These are phyloP conservation scores for Wickerhamiella sorbophila DNA, from an alignment of 805 yeast genomes.

Conservation along the genomic window DNA sequence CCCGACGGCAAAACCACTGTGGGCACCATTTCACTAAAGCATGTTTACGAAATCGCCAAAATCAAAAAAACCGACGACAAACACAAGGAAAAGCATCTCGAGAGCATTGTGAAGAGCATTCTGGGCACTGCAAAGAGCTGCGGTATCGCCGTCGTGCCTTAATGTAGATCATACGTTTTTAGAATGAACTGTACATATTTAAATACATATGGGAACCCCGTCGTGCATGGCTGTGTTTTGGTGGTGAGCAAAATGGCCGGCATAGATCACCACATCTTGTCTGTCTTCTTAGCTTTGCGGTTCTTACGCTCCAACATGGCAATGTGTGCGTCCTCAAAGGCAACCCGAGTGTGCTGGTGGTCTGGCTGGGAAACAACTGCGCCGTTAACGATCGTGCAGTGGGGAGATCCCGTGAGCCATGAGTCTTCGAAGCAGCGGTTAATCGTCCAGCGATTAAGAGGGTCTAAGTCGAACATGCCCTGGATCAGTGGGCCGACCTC, in stretches of 20 bases:
- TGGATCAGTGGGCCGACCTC: constrained; percentile 48
- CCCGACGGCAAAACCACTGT: constrained; percentile 36
- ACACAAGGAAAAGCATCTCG: constrained; percentile 54
- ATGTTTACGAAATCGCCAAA: constrained; percentile 87
- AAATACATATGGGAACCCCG: too few species aligned
- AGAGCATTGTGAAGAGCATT: constrained; percentile 67
- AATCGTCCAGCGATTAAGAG: constrained; percentile 44
- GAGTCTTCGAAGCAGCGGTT: constrained; percentile 40
- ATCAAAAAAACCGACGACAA: constrained; percentile 75
- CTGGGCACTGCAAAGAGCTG: constrained; percentile 79
- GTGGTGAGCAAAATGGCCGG: too few species aligned
- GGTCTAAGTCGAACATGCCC: constrained; percentile 54
- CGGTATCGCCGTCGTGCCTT: constrained; percentile 73
- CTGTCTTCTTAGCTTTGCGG: constrained; percentile 39
- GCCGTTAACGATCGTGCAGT: constrained; percentile 39
- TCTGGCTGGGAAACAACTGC: constrained; percentile 34
- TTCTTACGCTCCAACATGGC: constrained; percentile 75
- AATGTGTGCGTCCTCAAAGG: constrained; percentile 88
- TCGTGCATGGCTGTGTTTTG: too few species aligned
- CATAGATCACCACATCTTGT: constrained; percentile 25
- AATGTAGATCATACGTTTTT: too few species aligned
- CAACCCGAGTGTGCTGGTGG: constrained; percentile 79
- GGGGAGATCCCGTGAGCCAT: constrained; percentile 45
- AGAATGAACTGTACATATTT: constrained; percentile 1
- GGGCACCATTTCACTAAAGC: constrained; percentile 68